These are phyloP conservation scores for Neocucurbitaria cava DNA, from an alignment of 2,329 filamentous ascomycete species.

Conservation along the genomic window DNA sequence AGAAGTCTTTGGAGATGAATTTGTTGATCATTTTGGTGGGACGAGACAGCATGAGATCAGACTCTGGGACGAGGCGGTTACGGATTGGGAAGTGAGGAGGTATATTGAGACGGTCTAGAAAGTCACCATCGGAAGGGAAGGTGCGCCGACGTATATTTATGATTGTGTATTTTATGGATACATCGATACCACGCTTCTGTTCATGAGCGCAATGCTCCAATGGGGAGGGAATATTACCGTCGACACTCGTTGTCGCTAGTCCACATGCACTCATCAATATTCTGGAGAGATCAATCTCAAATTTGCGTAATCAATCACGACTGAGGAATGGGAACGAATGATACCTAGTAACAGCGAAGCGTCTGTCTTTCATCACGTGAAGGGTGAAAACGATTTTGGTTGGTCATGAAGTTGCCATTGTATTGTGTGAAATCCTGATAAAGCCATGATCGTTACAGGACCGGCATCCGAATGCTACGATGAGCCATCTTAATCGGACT, in stretches of 20 bases:
- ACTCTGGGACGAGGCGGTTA: conserved; percentile 94
- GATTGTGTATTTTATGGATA: background rate
- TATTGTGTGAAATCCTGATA: conserved; percentile 45
- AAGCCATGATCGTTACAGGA: conserved; percentile 46
- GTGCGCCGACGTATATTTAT: background rate
- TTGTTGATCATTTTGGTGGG: conserved; percentile 94
- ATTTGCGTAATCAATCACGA: background rate
- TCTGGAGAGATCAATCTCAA: background rate
- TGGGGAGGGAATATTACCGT: too few species aligned
- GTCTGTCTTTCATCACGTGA: background rate
- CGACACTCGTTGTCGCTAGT: too few species aligned
- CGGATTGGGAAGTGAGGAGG: conserved; percentile 79
- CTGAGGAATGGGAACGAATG: background rate
- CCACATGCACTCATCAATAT: background rate
- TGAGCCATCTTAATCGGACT: conserved; percentile 36
- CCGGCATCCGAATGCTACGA: conserved; percentile 41
- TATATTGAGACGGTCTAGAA: conserved; percentile 46
- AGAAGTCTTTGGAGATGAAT: conserved; percentile 91
- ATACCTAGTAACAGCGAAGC: too few species aligned
- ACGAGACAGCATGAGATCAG: conserved; percentile 90
- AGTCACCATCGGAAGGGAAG: background rate
- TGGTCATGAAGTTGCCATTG: conserved; percentile 46
- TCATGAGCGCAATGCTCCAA: too few species aligned
- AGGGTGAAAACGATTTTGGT: background rate
- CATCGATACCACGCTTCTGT: background rate